Conservation (phyloP, 345 rosid genomes). For the Citrus cavaleriei region DNA sequence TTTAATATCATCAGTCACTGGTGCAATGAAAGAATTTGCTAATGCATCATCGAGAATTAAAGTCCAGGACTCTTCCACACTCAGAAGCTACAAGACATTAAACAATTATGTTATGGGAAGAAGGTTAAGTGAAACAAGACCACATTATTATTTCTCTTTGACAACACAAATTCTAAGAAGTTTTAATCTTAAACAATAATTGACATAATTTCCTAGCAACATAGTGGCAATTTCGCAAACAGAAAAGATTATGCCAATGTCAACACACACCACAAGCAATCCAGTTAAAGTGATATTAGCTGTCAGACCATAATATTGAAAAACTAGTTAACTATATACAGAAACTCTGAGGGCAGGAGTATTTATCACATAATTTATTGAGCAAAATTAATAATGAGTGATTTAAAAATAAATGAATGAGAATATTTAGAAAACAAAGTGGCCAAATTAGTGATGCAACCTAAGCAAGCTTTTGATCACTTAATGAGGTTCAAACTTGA, state of each 20-base stretch:
- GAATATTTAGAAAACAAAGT: neutral
- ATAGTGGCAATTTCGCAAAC: neutral
- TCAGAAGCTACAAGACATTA: constrained; percentile 49
- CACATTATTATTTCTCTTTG: neutral
- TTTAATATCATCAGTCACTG: constrained; percentile 72
- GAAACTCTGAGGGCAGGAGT: neutral
- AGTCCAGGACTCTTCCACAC: constrained; percentile 70
- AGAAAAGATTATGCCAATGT: neutral
- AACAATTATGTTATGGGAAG: neutral
- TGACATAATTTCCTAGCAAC: neutral
- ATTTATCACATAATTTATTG: neutral
- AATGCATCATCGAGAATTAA: constrained; percentile 81
- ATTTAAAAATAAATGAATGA: neutral
- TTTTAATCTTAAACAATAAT: neutral
- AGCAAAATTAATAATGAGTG: neutral
- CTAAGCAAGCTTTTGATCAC: neutral
- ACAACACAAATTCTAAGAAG: neutral
- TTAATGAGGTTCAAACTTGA: neutral
- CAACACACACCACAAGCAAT: neutral
- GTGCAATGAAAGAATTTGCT: constrained; percentile 88
- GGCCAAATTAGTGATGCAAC: neutral
- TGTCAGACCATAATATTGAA: neutral
- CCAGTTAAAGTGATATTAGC: neutral
- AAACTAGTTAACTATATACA: neutral
- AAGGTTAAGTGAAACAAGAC: neutral